phyloP scores from a whole-genome alignment of 441 rosid genomes.

The Adansonia grandidieri region DNA sequence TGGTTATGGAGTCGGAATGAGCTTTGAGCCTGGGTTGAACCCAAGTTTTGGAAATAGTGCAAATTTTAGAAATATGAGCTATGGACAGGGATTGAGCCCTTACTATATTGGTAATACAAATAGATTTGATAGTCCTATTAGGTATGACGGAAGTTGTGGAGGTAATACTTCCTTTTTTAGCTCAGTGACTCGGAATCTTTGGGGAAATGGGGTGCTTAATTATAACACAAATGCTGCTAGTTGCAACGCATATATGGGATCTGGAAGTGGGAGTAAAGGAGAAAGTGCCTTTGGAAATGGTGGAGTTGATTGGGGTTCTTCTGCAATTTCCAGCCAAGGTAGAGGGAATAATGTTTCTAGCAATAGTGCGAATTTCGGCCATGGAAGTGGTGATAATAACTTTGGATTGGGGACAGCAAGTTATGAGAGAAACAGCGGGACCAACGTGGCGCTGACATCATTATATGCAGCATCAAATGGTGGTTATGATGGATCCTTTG shows the following conservation, averaged over 20 bases:
- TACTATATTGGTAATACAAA: conserved; percentile 76
- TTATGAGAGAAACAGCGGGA: conserved; percentile 70
- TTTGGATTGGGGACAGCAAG: conserved; percentile 66
- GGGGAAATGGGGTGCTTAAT: conserved; percentile 83
- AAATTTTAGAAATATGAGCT: conserved; percentile 64
- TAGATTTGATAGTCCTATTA: conserved; percentile 65
- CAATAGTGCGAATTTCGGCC: conserved; percentile 57
- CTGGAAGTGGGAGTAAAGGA: conserved; percentile 63
- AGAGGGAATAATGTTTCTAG: conserved; percentile 61
- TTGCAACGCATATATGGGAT: conserved; percentile 62
- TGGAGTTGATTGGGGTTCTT: conserved; percentile 72
- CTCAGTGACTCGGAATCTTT: conserved; percentile 73
- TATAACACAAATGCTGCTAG: conserved; percentile 53
- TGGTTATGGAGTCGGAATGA: conserved; percentile 77
- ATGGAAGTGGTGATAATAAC: conserved; percentile 71
- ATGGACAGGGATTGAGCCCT: conserved; percentile 84
- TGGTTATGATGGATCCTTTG: conserved; percentile 66
- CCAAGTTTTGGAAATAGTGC: conserved; percentile 65
- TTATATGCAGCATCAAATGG: conserved; percentile 66
- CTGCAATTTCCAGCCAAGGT: conserved; percentile 55
- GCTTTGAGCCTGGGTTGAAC: conserved; percentile 78
- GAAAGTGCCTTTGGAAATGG: conserved; percentile 59
- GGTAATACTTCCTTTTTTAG: conserved; percentile 88
- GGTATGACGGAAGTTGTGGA: conserved; percentile 75
- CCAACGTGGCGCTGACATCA: conserved; percentile 55